These are phyloP conservation scores for Oxytropis ochrocephala DNA, from an alignment of 306 rosid genomes.

Conservation along the genomic window DNA sequence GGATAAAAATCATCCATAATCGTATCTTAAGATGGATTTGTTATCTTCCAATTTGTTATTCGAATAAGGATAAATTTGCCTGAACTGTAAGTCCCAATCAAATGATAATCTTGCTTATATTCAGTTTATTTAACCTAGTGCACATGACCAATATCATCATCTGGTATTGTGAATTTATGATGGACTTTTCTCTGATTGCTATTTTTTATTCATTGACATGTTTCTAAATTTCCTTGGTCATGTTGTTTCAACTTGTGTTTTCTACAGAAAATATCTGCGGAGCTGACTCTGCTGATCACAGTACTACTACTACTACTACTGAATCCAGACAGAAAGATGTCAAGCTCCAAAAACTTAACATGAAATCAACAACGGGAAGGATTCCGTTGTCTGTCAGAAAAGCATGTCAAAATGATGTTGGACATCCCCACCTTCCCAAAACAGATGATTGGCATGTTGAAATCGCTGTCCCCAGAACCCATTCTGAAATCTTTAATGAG, in stretches of 20 bases:
- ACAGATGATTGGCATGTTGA: constrained; percentile 72
- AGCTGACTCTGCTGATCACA: constrained; percentile 55
- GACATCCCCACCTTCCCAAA: constrained; percentile 35
- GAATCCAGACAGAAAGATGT: constrained; percentile 54
- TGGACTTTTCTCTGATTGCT: not conserved
- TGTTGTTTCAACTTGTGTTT: not conserved
- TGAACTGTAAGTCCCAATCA: not conserved
- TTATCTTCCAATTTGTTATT: not conserved
- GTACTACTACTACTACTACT: constrained; percentile 41
- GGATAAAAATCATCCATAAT: not conserved
- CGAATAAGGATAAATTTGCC: not conserved
- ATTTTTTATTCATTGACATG: not conserved
- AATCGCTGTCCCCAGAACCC: constrained; percentile 58
- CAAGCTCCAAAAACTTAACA: constrained; percentile 31
- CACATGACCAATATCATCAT: not conserved
- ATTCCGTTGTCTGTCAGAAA: constrained; percentile 53
- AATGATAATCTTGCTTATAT: not conserved
- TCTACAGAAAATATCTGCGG: constrained; percentile 56
- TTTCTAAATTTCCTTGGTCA: not conserved
- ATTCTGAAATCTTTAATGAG: constrained; percentile 48
- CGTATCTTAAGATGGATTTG: not conserved
- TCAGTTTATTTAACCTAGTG: not conserved
- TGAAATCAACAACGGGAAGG: constrained; percentile 35
- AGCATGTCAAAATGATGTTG: constrained; percentile 39
- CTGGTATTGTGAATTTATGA: not conserved